Evolutionary conservation across 352 stramenopile species (phyloP).

Genomic region (Aphanomyces invadans): DNA sequence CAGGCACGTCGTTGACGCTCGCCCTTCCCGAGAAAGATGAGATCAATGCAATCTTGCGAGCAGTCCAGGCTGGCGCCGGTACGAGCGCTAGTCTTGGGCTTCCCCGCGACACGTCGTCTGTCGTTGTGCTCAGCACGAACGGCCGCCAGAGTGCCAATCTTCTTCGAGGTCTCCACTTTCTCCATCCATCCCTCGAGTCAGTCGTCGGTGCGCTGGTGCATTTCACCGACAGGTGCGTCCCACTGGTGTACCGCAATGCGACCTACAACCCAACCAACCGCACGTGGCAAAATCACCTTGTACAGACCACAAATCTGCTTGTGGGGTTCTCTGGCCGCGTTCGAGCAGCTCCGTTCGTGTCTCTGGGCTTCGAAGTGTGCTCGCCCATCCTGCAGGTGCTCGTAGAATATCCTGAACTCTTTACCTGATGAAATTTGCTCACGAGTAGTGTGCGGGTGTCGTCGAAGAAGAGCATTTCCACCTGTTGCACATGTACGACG

Average conservation of each 20-base stretch:
- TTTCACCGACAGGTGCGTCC: slow-evolving; percentile 34
- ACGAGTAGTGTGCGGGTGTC: slow-evolving; percentile 8
- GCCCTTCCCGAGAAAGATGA: slow-evolving; percentile 46
- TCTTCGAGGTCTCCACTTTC: slow-evolving; percentile 29
- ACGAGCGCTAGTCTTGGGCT: slow-evolving; percentile 24
- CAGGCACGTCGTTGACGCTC: slow-evolving; percentile 37
- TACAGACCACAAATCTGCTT: slow-evolving; percentile 35
- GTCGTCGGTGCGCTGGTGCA: slow-evolving; percentile 41
- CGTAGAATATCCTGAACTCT: too few relatives aligned
- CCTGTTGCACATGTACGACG: slow-evolving; percentile 34
- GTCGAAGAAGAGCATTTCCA: slow-evolving; percentile 9
- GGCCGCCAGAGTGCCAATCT: slow-evolving; percentile 40
- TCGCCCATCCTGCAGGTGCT: slow-evolving; percentile 35
- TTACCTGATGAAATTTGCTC: too few relatives aligned
- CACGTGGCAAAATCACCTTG: slow-evolving; percentile 4
- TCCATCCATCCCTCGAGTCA: slow-evolving; percentile 32
- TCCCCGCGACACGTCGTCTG: slow-evolving; percentile 28
- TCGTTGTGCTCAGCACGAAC: slow-evolving; percentile 54
- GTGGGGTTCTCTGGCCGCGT: slow-evolving; percentile 36
- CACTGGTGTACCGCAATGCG: slow-evolving; percentile 26
- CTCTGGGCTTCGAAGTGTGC: slow-evolving; percentile 38
- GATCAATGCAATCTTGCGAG: slow-evolving; percentile 29
- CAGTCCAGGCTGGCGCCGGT: background rate
- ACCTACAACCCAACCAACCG: background rate
- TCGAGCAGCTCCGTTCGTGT: slow-evolving; percentile 33